A percentile compares a stretch with the other conserved stretches of the same genome.
phyloP scores from a whole-genome alignment of 306 rosid genomes.

The Dicorynia guianensis region DNA sequence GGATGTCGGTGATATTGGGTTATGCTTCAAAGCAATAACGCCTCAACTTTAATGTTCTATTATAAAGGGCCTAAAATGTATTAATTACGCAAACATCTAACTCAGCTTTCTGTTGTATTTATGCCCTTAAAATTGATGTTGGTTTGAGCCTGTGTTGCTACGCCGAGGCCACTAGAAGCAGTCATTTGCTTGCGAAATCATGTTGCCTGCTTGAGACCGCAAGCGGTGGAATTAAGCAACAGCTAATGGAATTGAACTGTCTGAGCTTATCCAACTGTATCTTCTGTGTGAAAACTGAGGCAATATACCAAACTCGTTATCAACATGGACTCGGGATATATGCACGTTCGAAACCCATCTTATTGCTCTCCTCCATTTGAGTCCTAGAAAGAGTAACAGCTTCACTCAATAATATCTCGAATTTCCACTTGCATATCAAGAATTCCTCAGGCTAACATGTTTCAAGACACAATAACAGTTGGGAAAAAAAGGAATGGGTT shows the following conservation, averaged over 20 bases:
- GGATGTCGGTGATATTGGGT: conserved; percentile 39
- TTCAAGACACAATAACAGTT: no score
- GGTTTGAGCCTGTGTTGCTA: conserved; percentile 43
- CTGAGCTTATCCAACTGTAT: conserved; percentile 30
- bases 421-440: no score
- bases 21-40: conserved; percentile 51
- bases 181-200: neutral
- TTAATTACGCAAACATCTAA: conserved; percentile 32
- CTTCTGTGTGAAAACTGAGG: conserved; percentile 18
- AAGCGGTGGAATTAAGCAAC: conserved; percentile 9
- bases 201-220: conserved; percentile 11
- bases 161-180: conserved; percentile 32
- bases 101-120: conserved; percentile 32
- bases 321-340: no score
- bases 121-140: conserved; percentile 42
- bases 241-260: conserved; percentile 35
- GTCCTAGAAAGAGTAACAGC: no score
- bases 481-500: no score
- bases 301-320: neutral
- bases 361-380: no score
- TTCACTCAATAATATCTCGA: no score
- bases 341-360: no score
- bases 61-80: conserved; percentile 30
- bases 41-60: conserved; percentile 19
- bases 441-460: no score